A percentile compares a stretch with the other conserved stretches of the same genome.
phyloP scores from a whole-genome alignment of 352 stramenopile species.

The Globisporangium emineosum region DNA sequence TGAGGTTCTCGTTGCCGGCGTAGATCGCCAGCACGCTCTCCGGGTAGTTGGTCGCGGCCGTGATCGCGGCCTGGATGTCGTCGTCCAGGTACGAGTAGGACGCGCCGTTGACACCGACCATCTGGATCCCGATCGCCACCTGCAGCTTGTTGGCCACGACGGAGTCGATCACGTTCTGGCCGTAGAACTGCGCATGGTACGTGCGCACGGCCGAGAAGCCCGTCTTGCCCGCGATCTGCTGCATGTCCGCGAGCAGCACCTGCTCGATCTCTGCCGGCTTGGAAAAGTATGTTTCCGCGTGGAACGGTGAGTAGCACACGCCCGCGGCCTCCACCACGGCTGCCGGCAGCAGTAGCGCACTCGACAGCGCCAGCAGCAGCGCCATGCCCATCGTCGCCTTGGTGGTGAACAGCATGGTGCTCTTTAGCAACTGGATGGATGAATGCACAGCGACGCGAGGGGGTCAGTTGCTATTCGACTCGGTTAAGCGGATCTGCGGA shows the following conservation, averaged over 20 bases:
- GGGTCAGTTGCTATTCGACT: neutral
- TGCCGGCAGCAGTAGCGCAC: neutral
- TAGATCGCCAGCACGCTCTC: conserved; percentile 30
- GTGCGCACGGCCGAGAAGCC: conserved; percentile 33
- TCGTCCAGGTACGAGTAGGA: conserved; percentile 20
- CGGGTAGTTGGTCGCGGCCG: conserved; percentile 25
- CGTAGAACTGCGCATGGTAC: conserved; percentile 33
- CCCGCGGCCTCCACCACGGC: neutral
- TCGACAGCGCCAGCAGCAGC: neutral
- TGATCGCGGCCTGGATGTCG: conserved; percentile 29
- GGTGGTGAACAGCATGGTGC: neutral
- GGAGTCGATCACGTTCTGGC: conserved; percentile 34
- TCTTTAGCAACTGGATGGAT: neutral
- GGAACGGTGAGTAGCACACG: conserved; percentile 31
- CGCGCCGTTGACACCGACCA: conserved; percentile 19
- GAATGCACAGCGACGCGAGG: too few relatives aligned
- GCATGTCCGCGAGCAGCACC: conserved; percentile 24
- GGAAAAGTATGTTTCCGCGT: conserved; percentile 21
- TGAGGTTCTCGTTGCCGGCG: conserved; percentile 41
- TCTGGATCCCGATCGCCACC: conserved; percentile 31
- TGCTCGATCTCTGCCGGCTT: conserved; percentile 4
- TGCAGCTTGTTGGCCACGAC: conserved; percentile 23
- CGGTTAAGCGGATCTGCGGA: neutral
- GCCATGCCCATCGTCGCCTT: neutral
- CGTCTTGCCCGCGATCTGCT: conserved; percentile 19